A percentile compares a stretch with the other conserved stretches of the same genome.
Conservation (phyloP, 2,329 filamentous ascomycete species). For the Fusarium tjaetaba region DNA sequence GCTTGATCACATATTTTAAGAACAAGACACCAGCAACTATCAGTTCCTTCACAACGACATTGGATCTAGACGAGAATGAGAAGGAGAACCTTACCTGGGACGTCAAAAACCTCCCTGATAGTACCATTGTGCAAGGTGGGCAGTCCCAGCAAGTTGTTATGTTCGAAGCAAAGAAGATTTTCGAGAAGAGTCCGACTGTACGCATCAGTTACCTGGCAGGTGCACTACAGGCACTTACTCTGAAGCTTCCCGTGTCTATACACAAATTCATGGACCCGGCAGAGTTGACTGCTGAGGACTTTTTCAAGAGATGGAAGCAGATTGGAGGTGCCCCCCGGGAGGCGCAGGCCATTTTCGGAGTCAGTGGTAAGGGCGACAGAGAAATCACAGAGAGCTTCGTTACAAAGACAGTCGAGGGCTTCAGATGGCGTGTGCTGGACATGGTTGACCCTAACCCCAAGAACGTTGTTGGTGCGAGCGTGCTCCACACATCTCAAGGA, state of each 20-base stretch:
- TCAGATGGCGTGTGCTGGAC: constrained; percentile 87
- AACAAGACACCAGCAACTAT: constrained; percentile 91
- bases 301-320: constrained; percentile 99
- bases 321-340: constrained; percentile 91
- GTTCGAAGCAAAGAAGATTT: constrained; percentile 87
- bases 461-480: constrained; percentile 93
- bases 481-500: constrained; percentile 80
- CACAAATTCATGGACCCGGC: constrained; percentile 98
- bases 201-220: constrained; percentile 94
- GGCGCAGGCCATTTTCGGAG: constrained; percentile 84
- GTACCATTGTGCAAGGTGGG: constrained; percentile 74
- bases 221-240: constrained; percentile 88
- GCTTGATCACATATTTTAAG: constrained; percentile 93
- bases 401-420: constrained; percentile 78
- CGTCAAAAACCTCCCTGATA: constrained; percentile 88
- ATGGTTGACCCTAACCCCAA: constrained; percentile 91
- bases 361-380: constrained; percentile 62
- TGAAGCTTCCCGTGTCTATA: constrained; percentile 86
- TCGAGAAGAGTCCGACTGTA: constrained; percentile 87
- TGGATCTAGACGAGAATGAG: constrained; percentile 79
- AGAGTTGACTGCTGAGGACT: constrained; percentile 87
- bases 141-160: constrained; percentile 95
- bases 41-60: constrained; percentile 91
- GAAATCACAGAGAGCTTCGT: constrained; percentile 79
- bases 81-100: constrained; percentile 80